Base-by-base conservation (phyloP, 768 basidiomycete genomes). In the Tulasnella sp. region DNA sequence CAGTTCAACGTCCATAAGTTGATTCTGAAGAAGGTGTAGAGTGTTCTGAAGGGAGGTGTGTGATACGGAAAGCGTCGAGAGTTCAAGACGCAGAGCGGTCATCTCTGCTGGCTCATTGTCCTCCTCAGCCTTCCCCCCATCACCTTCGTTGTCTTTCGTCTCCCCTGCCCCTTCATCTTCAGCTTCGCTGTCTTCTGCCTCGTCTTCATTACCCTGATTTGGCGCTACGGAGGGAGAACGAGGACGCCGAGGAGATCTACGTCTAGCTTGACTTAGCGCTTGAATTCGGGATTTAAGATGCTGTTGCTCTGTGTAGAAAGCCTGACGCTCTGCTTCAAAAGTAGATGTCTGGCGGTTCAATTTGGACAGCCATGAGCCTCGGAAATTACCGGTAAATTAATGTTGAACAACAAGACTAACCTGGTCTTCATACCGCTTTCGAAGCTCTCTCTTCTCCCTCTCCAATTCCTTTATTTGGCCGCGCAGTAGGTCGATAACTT, bases 281-380 rank as follows among this genome's bases (percentile, higher is more conserved):
- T 84, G 81, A 45, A 92, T 89, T 54, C 87, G 84, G 39, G 84
- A 83, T 66, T 89, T 90, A 57, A 91, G 79, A 64, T 90, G 88
- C 62, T 91, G 84, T 60, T 93, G 89, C 60, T 87, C 89, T 65
- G 92, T 89, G 61, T 89, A 89, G 65, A 90, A 85, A 13, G 87
- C 75, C 63, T 91, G 87, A 29, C 90, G 81, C 65, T 93, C 90
- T 6, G 86, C 83, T 61, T 93, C 90, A 61, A 91, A 92, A 3
- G 83, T 83, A 15, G 77, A 69, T n/a, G 80, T 81, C 88, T 92
- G 61, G 25, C 53, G 24, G 51, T 58, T 43, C n/a, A n/a, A n/a
- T n/a, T n/a, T n/a, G n/a, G n/a, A n/a, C n/a, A n/a, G n/a, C n/a
- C n/a, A n/a, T n/a, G n/a, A n/a, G n/a, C n/a, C n/a, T n/a, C n/a